Base-by-base conservation (phyloP, 768 basidiomycete species). In the Suillus alpinus region DNA sequence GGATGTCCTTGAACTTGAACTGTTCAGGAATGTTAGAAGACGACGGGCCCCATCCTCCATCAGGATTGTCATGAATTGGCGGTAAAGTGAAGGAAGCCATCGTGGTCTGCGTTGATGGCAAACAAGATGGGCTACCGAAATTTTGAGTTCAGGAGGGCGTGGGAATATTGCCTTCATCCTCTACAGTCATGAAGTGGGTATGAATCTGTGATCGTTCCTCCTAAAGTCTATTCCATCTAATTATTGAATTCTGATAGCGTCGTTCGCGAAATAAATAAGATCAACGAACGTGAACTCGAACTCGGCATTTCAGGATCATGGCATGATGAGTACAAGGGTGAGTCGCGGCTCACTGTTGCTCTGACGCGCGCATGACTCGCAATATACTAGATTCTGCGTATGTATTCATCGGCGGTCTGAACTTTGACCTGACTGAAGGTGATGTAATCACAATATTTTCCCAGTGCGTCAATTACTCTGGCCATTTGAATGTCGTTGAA, bases 1-100 rank as follows among this genome's bases (percentile, higher is more conserved):
- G 97, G 62, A 98, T 97, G 68, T 98, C 97, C 76, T 93, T 94
- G 84, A 97, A 97, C 77, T 95, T 95, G 79, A 96, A 98, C 64
- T 94, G 88, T 49, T 89, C 81, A 1, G 96, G 95, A 23, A 95
- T 79, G 73, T 91, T 89, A 0, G 88, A 83, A 4, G 89, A 85
- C 6, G 94, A 92, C 6, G 86, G 86, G 1, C 94, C 94, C 95
- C 95, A 98, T 58, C 92, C 91, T 37, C 92, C 94, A 68, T 95
- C 94, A 41, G 89, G 88, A 76, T 93, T 95, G 73, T 96, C 94
- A 75, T 92, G 83, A 64, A 98, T 94, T 1, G 83, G 83, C 44
- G 95, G 95, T 40, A 98, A 81, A 56, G 86, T 82, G 77, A 98
- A 97, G 40, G 91, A 92, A 61, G 87, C 78, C 88, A 89, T 92